A percentile compares a stretch with the other conserved stretches of the same genome.
Evolutionary conservation across 139 green algal genomes (phyloP).

Genomic region (Auxenochlorella pyrenoidosa): DNA sequence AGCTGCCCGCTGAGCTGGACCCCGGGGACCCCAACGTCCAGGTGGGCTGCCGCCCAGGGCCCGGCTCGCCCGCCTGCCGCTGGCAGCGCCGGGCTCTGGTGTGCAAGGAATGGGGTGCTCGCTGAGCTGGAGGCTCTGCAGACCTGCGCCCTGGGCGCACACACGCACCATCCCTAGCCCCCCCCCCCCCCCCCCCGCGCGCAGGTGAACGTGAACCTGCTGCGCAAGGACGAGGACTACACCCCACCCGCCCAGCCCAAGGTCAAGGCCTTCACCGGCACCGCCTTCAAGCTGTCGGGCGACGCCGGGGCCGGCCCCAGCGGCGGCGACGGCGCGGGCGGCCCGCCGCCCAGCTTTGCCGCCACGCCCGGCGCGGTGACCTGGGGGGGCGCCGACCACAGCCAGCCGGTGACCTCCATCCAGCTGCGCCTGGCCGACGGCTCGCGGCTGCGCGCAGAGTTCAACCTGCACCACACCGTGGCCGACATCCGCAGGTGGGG

Average conservation of each 20-base stretch:
- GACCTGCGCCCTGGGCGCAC: not conserved
- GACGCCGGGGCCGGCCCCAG: constrained; percentile 16
- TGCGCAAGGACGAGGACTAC: constrained; percentile 83
- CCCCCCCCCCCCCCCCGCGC: not conserved
- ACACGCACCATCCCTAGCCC: not conserved
- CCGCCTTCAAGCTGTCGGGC: constrained; percentile 62
- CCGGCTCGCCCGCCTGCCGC: not conserved
- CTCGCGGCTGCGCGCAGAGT: constrained; percentile 79
- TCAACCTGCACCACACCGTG: constrained; percentile 87
- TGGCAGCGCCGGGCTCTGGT: too few species aligned
- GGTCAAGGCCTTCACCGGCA: constrained; percentile 76
- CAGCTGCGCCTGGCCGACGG: constrained; percentile 90
- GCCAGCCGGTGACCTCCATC: constrained; percentile 79
- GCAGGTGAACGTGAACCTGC: constrained; percentile 85
- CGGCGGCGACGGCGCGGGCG: not conserved
- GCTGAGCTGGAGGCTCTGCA: not conserved
- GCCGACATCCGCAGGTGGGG: constrained; percentile 75
- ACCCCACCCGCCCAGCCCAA: constrained; percentile 55
- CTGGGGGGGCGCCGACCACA: constrained; percentile 81
- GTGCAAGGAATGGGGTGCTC: too few species aligned
- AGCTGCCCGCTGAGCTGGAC: constrained; percentile 81
- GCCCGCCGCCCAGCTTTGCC: constrained; percentile 8
- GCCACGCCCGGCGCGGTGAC: not conserved
- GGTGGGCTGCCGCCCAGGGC: not conserved
- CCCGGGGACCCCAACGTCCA: constrained; percentile 38